These are phyloP conservation scores for Apiospora koreana DNA, from an alignment of 2,329 filamentous ascomycete genomes.

Conservation along the genomic window DNA sequence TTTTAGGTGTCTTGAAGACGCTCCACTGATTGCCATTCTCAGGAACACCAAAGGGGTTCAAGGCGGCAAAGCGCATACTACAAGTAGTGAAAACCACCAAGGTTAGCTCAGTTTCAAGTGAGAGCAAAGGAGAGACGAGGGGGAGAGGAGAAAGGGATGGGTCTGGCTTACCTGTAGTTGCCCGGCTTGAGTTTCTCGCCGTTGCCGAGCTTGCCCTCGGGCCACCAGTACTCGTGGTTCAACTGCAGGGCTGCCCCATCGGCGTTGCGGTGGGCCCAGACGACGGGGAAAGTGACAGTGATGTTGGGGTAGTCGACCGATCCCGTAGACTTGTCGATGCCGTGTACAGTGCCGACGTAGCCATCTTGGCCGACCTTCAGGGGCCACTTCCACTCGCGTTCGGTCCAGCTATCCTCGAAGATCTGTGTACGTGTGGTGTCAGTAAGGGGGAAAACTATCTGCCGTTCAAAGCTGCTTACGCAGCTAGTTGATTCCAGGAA, in stretches of 20 bases:
- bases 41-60: slow-evolving; percentile 21
- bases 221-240: slow-evolving; percentile 15
- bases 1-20: slow-evolving; percentile 20
- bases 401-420: slow-evolving; percentile 26
- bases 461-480: no score
- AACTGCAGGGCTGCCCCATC: neutral
- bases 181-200: slow-evolving; percentile 21
- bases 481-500: no score
- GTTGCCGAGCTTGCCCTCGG: slow-evolving; percentile 22
- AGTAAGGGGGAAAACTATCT: neutral
- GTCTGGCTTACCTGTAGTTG: slow-evolving; percentile 21
- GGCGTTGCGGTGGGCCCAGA: slow-evolving; percentile 11
- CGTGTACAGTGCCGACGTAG: slow-evolving; percentile 27
- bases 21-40: slow-evolving; percentile 19
- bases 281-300: slow-evolving; percentile 24
- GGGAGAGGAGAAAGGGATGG: neutral
- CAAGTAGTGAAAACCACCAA: neutral
- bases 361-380: slow-evolving; percentile 27
- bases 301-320: slow-evolving; percentile 25
- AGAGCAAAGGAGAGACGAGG: neutral
- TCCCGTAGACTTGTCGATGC: slow-evolving; percentile 18
- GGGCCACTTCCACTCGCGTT: slow-evolving; percentile 30
- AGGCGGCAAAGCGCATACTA: slow-evolving; percentile 23
- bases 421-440: slow-evolving; percentile 19
- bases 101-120: neutral